A percentile compares a stretch with the other conserved stretches of the same genome.
These are phyloP conservation scores for Fusarium virguliforme DNA, from an alignment of 2,329 filamentous ascomycete genomes.

Conservation along the genomic window DNA sequence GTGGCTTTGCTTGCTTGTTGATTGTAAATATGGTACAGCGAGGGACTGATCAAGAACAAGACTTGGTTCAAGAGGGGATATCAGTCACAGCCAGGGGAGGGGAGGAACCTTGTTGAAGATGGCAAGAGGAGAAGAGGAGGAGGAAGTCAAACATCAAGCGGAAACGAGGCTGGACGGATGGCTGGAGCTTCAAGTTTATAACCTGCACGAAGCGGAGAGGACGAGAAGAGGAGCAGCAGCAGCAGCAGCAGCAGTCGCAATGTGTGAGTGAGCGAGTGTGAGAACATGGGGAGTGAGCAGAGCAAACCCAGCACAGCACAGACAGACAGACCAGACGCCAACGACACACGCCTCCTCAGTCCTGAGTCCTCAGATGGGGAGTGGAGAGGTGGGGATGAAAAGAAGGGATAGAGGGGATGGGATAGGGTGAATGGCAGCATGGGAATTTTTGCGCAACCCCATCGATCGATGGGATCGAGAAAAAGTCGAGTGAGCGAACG, in stretches of 20 bases:
- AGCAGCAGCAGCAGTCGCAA: constrained; percentile 2
- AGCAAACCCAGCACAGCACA: constrained; percentile 8
- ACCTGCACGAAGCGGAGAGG: constrained; percentile 36
- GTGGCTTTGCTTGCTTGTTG: constrained; percentile 7
- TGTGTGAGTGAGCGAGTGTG: constrained; percentile 16
- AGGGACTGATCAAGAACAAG: constrained; percentile 11
- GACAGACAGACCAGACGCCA: constrained; percentile 3
- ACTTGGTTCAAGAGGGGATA: not conserved
- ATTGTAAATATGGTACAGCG: constrained; percentile 11
- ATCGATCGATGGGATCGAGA: constrained; percentile 58
- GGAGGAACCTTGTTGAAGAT: no score
- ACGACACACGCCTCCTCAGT: constrained; percentile 12
- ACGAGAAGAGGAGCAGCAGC: constrained; percentile 3
- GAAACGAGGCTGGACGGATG: constrained; percentile 41
- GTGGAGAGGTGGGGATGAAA: constrained; percentile 31
- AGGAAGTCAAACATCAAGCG: constrained; percentile 36
- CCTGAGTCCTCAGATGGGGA: constrained; percentile 19
- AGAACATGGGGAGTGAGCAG: constrained; percentile 29
- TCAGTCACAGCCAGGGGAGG: not conserved
- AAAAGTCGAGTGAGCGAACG: constrained; percentile 38
- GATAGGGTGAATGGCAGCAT: constrained; percentile 50
- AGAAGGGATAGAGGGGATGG: constrained; percentile 48
- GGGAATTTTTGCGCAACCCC: constrained; percentile 54
- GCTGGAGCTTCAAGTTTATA: constrained; percentile 48
- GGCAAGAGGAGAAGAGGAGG: constrained; percentile 26